Percentiles rank a stretch among this genome's conserved stretches.
Conservation (phyloP, 176 grass and related monocot species). For the Pontederia crassipes region DNA sequence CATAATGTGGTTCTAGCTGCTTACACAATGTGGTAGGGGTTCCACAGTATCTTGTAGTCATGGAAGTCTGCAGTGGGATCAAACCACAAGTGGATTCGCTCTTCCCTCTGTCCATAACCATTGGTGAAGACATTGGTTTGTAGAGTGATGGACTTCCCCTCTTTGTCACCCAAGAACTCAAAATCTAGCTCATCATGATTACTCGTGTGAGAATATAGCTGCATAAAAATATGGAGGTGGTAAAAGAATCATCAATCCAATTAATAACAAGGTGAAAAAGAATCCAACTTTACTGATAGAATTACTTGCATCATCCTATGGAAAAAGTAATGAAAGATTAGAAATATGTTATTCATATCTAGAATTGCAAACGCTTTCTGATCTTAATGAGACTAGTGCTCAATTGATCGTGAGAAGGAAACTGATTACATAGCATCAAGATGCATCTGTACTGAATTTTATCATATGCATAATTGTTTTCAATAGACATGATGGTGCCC, state of each 20-base stretch:
- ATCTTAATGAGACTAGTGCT: too few species aligned
- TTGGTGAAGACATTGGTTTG: conserved; percentile 24
- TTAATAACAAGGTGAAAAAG: too few species aligned
- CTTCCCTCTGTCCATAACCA: conserved; percentile 21
- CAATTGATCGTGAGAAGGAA: too few species aligned
- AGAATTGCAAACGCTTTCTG: too few species aligned
- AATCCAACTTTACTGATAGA: too few species aligned
- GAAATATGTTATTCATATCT: too few species aligned
- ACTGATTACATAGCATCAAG: too few species aligned
- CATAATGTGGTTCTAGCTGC: neutral
- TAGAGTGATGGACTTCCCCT: conserved; percentile 2
- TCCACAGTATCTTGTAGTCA: conserved; percentile 28
- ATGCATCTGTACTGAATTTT: too few species aligned
- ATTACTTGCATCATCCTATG: too few species aligned
- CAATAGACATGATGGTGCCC: too few species aligned
- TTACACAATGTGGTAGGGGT: conserved; percentile 24
- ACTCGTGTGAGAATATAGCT: conserved; percentile 15
- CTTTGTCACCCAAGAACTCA: conserved; percentile 26
- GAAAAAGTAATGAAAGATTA: too few species aligned
- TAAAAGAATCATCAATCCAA: neutral
- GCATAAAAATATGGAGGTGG: neutral
- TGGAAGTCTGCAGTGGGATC: conserved; percentile 24
- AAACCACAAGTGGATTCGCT: conserved; percentile 20
- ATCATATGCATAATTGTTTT: too few species aligned
- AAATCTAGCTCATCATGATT: conserved; percentile 27